Percentiles rank a stretch among this genome's conserved stretches.
Evolutionary conservation across 2,329 filamentous ascomycete genomes (phyloP).

Genomic region (Sporothrix phasma): DNA sequence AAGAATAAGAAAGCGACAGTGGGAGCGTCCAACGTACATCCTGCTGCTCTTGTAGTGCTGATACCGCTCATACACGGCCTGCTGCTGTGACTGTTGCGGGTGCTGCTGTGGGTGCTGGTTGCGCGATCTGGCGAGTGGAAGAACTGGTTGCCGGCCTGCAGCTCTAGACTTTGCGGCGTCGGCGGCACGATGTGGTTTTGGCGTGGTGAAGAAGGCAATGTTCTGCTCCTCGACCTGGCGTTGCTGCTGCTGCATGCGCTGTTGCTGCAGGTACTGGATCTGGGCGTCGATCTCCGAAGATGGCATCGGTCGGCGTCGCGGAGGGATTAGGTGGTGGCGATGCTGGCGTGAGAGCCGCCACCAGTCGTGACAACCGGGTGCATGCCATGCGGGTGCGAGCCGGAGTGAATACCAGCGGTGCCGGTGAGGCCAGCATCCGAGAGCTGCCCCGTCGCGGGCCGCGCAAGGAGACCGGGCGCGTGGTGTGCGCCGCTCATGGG

Average conservation of each 20-base stretch:
- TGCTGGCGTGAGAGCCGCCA: constrained; percentile 34
- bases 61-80: constrained; percentile 56
- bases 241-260: constrained; percentile 52
- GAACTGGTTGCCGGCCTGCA: constrained; percentile 52
- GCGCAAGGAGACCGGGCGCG: constrained; percentile 29
- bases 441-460: constrained; percentile 16
- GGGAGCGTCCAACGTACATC: constrained; percentile 41
- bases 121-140: constrained; percentile 47
- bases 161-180: constrained; percentile 71
- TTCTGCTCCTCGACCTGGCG: constrained; percentile 49
- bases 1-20: background rate
- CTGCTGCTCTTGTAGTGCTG: constrained; percentile 60
- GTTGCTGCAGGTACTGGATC: constrained; percentile 55
- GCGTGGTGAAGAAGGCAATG: constrained; percentile 42
- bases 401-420: constrained; percentile 29
- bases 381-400: constrained; percentile 27
- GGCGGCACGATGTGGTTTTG: constrained; percentile 59
- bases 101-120: constrained; percentile 29
- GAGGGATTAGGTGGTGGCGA: constrained; percentile 39
- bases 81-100: constrained; percentile 31
- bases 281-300: constrained; percentile 54
- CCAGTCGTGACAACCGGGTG: constrained; percentile 32
- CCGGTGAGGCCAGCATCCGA: constrained; percentile 12
- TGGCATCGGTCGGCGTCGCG: constrained; percentile 40
- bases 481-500: constrained; percentile 38